Evolutionary conservation across 1,284 basidiomycete genomes (phyloP).

Genomic region (Exobasidium rhododendri): DNA sequence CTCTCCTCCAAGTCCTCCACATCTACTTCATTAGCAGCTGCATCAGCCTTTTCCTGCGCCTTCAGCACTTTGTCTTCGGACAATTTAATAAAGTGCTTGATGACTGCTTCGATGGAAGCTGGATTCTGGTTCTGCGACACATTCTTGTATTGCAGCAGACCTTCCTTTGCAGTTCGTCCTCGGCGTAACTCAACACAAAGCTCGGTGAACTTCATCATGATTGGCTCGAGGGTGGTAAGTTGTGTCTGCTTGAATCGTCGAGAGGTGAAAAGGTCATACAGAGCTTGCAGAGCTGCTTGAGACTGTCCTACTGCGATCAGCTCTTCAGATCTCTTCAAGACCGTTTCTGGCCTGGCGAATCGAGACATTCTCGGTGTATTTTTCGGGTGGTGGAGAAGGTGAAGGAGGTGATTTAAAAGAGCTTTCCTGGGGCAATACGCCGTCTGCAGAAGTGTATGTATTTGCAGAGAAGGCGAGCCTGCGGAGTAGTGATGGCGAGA

Average conservation of each 20-base stretch:
- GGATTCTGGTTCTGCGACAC: conserved; percentile 85
- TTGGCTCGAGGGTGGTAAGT: conserved; percentile 84
- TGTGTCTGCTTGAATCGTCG: conserved; percentile 94
- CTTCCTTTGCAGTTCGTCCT: conserved; percentile 88
- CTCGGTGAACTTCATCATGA: conserved; percentile 83
- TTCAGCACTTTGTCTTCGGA: conserved; percentile 70
- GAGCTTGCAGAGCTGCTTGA: conserved; percentile 79
- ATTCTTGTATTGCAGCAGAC: conserved; percentile 71
- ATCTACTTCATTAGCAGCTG: conserved; percentile 50
- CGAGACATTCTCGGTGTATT: conserved; percentile 62
- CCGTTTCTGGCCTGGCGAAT: conserved; percentile 84
- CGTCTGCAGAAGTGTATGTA: not conserved
- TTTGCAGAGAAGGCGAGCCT: not conserved
- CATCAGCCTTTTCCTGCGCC: conserved; percentile 51
- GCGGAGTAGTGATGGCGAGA: not conserved
- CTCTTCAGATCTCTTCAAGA: conserved; percentile 82
- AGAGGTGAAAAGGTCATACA: conserved; percentile 86
- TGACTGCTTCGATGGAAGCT: conserved; percentile 84
- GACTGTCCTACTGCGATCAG: conserved; percentile 85
- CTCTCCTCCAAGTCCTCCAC: conserved; percentile 61
- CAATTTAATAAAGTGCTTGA: conserved; percentile 81
- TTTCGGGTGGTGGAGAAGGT: too few relatives aligned
- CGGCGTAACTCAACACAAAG: conserved; percentile 94
- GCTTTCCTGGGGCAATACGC: not conserved
- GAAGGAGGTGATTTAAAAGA: too few relatives aligned